These are phyloP conservation scores for Vigna nakashimae DNA, from an alignment of 306 rosid genomes.

Conservation along the genomic window DNA sequence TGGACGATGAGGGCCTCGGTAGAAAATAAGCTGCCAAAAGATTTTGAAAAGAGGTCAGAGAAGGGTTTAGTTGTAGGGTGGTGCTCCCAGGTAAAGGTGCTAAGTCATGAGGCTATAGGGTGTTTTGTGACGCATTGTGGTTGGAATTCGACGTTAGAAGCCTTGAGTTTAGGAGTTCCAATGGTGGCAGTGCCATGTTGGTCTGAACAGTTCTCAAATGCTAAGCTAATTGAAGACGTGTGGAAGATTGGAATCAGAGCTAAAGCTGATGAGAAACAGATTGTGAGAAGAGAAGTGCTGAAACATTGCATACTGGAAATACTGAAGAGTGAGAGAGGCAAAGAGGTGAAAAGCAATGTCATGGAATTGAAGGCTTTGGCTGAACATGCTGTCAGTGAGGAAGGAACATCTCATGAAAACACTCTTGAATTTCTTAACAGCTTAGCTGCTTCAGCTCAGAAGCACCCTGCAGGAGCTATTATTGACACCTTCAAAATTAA, in stretches of 20 bases:
- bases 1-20: slow-evolving; percentile 26
- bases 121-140: slow-evolving; percentile 51
- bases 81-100: slow-evolving; percentile 36
- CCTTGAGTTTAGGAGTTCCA: slow-evolving; percentile 44
- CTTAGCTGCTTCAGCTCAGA: neutral
- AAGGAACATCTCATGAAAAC: slow-evolving; percentile 39
- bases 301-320: slow-evolving; percentile 18
- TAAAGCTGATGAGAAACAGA: slow-evolving; percentile 20
- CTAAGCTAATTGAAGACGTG: slow-evolving; percentile 24
- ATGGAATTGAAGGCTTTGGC: slow-evolving; percentile 37
- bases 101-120: slow-evolving; percentile 44
- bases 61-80: slow-evolving; percentile 43
- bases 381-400: slow-evolving; percentile 2
- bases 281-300: slow-evolving; percentile 20
- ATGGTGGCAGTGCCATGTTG: slow-evolving; percentile 38
- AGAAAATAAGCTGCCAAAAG: slow-evolving; percentile 28
- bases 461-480: too few species aligned
- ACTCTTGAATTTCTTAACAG: slow-evolving; percentile 26
- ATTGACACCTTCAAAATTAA: too few species aligned
- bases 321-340: slow-evolving; percentile 27
- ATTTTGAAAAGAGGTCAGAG: slow-evolving; percentile 33
- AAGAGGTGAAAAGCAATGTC: slow-evolving; percentile 21
- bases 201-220: slow-evolving; percentile 42
- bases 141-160: slow-evolving; percentile 45
- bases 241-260: slow-evolving; percentile 41